Evolutionary conservation across 1,284 basidiomycete genomes (phyloP).

Genomic region (Pseudozyma thailandica): DNA sequence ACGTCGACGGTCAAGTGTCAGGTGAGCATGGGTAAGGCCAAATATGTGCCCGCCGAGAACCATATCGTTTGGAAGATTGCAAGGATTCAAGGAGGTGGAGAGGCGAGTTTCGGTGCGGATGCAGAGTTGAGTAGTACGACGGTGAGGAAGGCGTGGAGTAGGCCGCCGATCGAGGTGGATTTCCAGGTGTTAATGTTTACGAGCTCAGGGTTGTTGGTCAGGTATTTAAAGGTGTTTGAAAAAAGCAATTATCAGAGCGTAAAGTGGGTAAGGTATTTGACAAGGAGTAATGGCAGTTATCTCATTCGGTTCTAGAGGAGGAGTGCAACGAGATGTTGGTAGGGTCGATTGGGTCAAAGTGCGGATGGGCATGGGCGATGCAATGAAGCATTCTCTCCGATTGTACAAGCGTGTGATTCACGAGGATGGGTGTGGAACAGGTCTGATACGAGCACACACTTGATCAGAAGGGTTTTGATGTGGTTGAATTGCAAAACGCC

Average conservation of each 20-base stretch:
- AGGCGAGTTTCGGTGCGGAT: constrained; percentile 84
- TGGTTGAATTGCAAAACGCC: too few relatives aligned
- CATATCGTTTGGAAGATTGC: constrained; percentile 98
- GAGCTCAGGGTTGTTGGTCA: constrained; percentile 90
- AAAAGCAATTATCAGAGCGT: constrained; percentile 83
- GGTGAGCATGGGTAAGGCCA: constrained; percentile 90
- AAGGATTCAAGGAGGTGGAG: constrained; percentile 89
- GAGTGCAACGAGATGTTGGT: not conserved
- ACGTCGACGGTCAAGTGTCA: constrained; percentile 92
- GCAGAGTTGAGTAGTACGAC: constrained; percentile 85
- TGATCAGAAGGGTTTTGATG: too few relatives aligned
- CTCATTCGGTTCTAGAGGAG: constrained; percentile 53
- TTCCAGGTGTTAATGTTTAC: constrained; percentile 99
- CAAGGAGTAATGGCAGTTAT: constrained; percentile 56
- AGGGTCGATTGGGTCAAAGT: not conserved
- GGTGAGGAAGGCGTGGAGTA: constrained; percentile 87
- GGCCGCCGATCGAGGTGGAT: constrained; percentile 96
- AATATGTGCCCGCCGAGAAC: constrained; percentile 94
- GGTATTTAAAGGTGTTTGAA: constrained; percentile 98
- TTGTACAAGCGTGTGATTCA: too few relatives aligned
- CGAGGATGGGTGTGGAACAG: too few relatives aligned
- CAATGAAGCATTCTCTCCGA: too few relatives aligned
- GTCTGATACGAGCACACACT: too few relatives aligned
- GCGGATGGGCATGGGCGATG: not conserved
- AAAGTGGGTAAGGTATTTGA: constrained; percentile 68